Base-by-base conservation (phyloP, 176 grass and related monocot genomes). In the Hyparrhenia diplandra region DNA sequence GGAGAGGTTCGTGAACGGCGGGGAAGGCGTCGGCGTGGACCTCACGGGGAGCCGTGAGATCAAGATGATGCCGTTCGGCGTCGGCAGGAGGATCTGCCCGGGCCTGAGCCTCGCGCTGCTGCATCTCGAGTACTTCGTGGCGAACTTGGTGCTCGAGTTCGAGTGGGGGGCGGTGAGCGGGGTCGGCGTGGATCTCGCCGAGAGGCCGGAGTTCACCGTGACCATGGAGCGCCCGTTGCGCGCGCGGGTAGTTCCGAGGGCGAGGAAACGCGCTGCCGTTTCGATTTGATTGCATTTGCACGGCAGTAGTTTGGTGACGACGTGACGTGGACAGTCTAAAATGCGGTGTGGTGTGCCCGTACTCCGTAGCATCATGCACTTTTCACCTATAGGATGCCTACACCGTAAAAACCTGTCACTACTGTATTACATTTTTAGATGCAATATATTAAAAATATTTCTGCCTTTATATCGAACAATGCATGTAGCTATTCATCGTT, bases 121-220 rank as follows among this genome's bases (percentile, higher is more conserved):
- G 60, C 67, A 88, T 65, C 69, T 93, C 4, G 49, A 88, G 73
- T 81, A 67, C 71, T 76, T 87, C 32, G 75, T 89, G 12, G 90
- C 74, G 0, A 89, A 71, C 85, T 20, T 92, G 21, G 83, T 92
- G 24, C 67, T 54, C 21, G 83, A 71, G 60, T 92, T 92, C 31
- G 80, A 92, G 46, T 93, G 91, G 88, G 34, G 40, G 1, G 2
- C 23, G 42, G 69, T 2, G 25, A 8, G 17, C 17, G 87, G 31
- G 5, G 61, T 41, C 18, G 43, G 46, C 17, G 74, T 87, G 7
- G 65, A 87, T 69, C 75, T 93, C 6, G 46, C 75, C 5, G 84
- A 93, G 83, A 80, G 72, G 69, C 69, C 74, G 10, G 90, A 85
- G 62, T 85, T 92, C 80, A 89, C 83, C 17, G 61, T 76, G 8